Conservation (phyloP, 2,329 filamentous ascomycete species). For the Beauveria caledonica region DNA sequence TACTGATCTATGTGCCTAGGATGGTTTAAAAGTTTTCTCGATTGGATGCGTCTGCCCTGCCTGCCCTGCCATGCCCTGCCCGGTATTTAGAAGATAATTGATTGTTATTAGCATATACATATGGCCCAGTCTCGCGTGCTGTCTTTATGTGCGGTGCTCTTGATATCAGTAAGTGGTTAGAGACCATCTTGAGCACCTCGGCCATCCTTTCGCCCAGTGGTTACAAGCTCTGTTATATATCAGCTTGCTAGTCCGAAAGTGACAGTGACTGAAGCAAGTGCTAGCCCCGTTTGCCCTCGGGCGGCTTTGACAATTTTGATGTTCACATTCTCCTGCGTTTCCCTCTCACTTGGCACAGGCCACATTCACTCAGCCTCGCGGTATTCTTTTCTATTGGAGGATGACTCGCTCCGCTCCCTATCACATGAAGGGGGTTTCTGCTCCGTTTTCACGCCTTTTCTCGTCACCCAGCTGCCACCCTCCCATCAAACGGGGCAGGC, state of each 20-base stretch:
- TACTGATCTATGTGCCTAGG: conserved; percentile 13
- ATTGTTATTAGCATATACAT: background rate
- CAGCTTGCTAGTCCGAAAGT: background rate
- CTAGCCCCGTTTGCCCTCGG: background rate
- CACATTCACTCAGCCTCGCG: background rate
- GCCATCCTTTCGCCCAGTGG: background rate
- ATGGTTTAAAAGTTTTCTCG: conserved; percentile 1
- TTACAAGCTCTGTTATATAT: background rate
- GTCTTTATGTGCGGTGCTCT: background rate
- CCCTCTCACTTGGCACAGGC: background rate
- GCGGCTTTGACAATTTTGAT: background rate
- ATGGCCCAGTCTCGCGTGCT: background rate
- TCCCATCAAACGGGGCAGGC: background rate
- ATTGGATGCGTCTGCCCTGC: background rate
- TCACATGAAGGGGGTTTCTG: background rate
- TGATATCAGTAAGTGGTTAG: background rate
- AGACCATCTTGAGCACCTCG: background rate
- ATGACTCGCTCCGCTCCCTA: background rate
- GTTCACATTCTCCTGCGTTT: conserved; percentile 10
- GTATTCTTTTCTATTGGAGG: background rate
- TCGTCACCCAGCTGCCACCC: background rate
- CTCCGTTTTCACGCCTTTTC: background rate
- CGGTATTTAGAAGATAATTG: background rate
- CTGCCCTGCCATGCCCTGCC: background rate
- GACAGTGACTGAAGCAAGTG: background rate